Evolutionary conservation across 305 asterid species (phyloP).

Genomic region (Fraxinus velutina): DNA sequence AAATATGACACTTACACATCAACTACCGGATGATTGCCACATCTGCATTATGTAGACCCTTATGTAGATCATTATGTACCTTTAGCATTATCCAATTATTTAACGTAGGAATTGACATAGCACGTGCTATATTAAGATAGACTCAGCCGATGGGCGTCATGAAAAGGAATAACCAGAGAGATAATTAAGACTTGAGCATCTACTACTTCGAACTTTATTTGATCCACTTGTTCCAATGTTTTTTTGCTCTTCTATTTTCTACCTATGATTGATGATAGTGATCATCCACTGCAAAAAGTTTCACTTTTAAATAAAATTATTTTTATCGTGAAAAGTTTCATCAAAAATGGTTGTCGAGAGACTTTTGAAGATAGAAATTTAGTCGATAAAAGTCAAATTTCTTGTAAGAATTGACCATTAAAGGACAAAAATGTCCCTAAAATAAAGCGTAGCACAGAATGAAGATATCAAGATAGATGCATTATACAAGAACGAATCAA

Average conservation of each 20-base stretch:
- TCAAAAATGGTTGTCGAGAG: too few species aligned
- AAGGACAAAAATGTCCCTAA: neutral
- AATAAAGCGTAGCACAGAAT: neutral
- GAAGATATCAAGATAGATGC: neutral
- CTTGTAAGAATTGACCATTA: neutral
- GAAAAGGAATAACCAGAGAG: constrained; percentile 86
- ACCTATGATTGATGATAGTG: neutral
- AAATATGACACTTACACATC: too few species aligned
- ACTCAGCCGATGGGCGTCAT: constrained; percentile 96
- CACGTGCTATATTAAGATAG: constrained; percentile 36
- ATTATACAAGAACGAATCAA: too few species aligned
- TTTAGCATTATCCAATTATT: too few species aligned
- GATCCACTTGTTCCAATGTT: constrained; percentile 43
- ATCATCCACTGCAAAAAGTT: neutral
- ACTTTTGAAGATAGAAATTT: too few species aligned
- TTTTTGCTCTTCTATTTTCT: neutral
- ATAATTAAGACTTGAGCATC: constrained; percentile 82
- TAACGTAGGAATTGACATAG: too few species aligned
- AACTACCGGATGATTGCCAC: too few species aligned
- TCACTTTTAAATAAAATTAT: too few species aligned
- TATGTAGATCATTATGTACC: too few species aligned
- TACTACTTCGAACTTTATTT: constrained; percentile 84
- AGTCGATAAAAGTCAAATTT: too few species aligned
- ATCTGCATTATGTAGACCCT: too few species aligned
- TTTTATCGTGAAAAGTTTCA: too few species aligned